Evolutionary conservation across 768 basidiomycete genomes (phyloP).

Genomic region (Russula vinacea): DNA sequence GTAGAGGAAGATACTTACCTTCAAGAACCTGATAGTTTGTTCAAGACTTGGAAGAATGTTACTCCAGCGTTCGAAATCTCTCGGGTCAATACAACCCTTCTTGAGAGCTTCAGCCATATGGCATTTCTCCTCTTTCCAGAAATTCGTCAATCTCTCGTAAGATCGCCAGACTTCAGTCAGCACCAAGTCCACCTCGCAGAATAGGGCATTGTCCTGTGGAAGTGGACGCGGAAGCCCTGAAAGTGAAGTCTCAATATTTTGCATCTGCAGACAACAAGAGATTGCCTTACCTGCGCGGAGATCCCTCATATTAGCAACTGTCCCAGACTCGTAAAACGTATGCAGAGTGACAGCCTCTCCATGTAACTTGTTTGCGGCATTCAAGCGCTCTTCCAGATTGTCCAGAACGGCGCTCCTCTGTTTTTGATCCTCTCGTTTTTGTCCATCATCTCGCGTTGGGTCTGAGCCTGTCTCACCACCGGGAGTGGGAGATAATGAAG

Average conservation of each 20-base stretch:
- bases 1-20: not conserved
- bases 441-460: slow-evolving; percentile 24
- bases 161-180: not conserved
- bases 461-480: slow-evolving; percentile 5
- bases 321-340: not conserved
- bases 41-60: not conserved
- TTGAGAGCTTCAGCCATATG: not conserved
- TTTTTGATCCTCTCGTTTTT: slow-evolving; percentile 26
- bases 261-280: not conserved
- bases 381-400: not conserved
- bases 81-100: not conserved
- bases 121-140: not conserved
- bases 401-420: not conserved
- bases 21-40: not conserved
- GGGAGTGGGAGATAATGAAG: not conserved
- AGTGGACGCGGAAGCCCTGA: not conserved
- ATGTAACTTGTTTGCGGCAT: not conserved
- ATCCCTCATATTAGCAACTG: not conserved
- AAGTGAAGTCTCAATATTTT: not conserved
- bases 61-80: not conserved
- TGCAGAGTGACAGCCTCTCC: not conserved
- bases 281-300: not conserved
- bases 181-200: not conserved
- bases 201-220: not conserved
- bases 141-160: not conserved